Base-by-base conservation (phyloP, 371 early-diverging fungal genomes). In the Modicella reniformis region DNA sequence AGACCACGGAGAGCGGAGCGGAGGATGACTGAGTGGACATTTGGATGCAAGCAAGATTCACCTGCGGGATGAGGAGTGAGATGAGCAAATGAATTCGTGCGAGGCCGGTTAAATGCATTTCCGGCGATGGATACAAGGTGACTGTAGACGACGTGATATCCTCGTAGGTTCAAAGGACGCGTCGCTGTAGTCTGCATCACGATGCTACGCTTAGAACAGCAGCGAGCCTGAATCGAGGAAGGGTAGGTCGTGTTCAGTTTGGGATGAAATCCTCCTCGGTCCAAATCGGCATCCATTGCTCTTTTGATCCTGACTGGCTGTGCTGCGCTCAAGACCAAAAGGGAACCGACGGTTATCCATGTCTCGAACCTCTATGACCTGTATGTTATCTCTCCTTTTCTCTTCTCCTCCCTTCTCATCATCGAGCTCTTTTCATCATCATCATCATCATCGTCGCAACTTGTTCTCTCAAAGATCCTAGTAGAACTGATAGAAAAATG, bases 211-310 rank as follows among this genome's bases (percentile, higher is more conserved):
- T 5, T 10, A 7, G 12, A 48, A 7, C 48, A 13, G 4, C 48
- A 19, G 8, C 52, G 52, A 21, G 52, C 9, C 52, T 25, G 12
- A 57, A 2, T 3, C 13, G 3, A 48, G 21, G 34, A 61, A 51
- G 61, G 62, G 66, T 44, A 2, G 15, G 13, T 50, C 47, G 19
- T 15, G 49, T 59, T 61, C 65, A 65, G 74, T 67, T 62, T 63
- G 74, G 25, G 44, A 62, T 73, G 67, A 73, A 66, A 73, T 73
- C 59, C 44, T 19, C 60, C 59, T 74, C 75, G 54, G 75, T 74
- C 70, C 65, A 69, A 56, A 65, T 74, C 58, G 59, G 69, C 58
- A 74, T 73, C 33, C 51, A 47, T 21, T 26, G 41, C 50, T 53
- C 19, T 25, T 37, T 37, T 37, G 37, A 37, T 37, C 37, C 13